Evolutionary conservation across 371 early-diverging fungal species (phyloP).

Genomic region (Thermomucor indicae-seudaticae): DNA sequence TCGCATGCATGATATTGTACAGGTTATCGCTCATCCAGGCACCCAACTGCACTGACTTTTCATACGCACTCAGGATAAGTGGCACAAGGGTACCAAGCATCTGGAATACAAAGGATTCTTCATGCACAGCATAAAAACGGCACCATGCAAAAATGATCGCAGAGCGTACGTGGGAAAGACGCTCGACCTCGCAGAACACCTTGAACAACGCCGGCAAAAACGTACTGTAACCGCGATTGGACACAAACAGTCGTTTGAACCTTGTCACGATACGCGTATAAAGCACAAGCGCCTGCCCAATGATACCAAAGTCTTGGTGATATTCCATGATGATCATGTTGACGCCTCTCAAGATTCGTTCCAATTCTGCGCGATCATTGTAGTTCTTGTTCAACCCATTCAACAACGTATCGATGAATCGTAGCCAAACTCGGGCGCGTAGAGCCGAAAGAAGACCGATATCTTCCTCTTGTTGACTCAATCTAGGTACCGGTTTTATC

Average conservation of each 20-base stretch:
- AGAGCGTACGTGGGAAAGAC: constrained; percentile 35
- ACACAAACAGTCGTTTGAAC: constrained; percentile 56
- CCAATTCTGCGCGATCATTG: constrained; percentile 54
- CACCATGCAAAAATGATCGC: constrained; percentile 58
- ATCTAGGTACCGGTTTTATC: constrained; percentile 1
- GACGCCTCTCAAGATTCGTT: constrained; percentile 53
- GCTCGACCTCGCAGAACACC: constrained; percentile 53
- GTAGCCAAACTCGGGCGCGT: constrained; percentile 58
- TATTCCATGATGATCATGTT: constrained; percentile 54
- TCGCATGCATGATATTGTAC: constrained; percentile 37
- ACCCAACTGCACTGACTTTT: constrained; percentile 28
- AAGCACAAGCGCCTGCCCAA: constrained; percentile 53
- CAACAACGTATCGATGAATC: constrained; percentile 50
- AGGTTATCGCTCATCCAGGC: constrained; percentile 44
- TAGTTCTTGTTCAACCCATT: constrained; percentile 53
- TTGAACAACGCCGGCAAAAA: constrained; percentile 61
- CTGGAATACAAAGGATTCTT: constrained; percentile 67
- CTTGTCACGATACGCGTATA: constrained; percentile 54
- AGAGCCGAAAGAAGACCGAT: constrained; percentile 38
- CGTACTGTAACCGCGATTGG: constrained; percentile 55
- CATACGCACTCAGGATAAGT: constrained; percentile 41
- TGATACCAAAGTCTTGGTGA: constrained; percentile 50
- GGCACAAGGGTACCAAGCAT: constrained; percentile 63
- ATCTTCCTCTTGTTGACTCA: constrained; percentile 23
- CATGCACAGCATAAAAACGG: constrained; percentile 61